phyloP scores from a whole-genome alignment of 768 basidiomycete species.

The Kwoniella sp. region DNA sequence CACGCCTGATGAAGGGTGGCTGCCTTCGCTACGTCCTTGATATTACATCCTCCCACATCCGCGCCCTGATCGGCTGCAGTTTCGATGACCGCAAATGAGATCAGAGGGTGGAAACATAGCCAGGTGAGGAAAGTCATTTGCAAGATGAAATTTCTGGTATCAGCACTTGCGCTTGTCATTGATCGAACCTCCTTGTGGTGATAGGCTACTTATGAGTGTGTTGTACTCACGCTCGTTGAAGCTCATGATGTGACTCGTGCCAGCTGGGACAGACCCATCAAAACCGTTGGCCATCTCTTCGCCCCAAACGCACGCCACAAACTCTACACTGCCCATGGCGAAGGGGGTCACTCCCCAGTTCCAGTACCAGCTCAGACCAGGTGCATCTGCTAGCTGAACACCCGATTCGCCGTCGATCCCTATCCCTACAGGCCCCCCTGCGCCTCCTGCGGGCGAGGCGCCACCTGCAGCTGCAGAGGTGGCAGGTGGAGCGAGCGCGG shows the following conservation, averaged over 20 bases:
- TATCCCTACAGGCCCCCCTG: slow-evolving; percentile 18
- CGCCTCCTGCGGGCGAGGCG: background rate
- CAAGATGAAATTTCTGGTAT: too few relatives aligned
- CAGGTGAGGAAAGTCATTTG: too few relatives aligned
- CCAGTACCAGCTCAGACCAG: slow-evolving; percentile 31
- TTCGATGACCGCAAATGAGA: background rate
- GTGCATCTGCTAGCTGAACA: background rate
- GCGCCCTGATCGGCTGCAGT: slow-evolving; percentile 26
- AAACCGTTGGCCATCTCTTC: slow-evolving; percentile 5
- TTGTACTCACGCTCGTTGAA: slow-evolving; percentile 51
- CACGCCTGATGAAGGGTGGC: slow-evolving; percentile 37
- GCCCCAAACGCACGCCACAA: slow-evolving; percentile 37
- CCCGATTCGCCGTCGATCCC: slow-evolving; percentile 13
- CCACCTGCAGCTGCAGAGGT: background rate
- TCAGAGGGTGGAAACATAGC: too few relatives aligned
- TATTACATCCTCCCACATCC: slow-evolving; percentile 33
- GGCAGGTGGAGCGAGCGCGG: slow-evolving; percentile 2
- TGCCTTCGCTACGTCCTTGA: slow-evolving; percentile 28
- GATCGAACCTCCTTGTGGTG: background rate
- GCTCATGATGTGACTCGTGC: slow-evolving; percentile 35
- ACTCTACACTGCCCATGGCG: slow-evolving; percentile 23
- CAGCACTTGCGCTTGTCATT: background rate
- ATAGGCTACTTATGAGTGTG: background rate
- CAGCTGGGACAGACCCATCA: slow-evolving; percentile 9
- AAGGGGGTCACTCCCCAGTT: slow-evolving; percentile 28